phyloP scores from a whole-genome alignment of 2,329 filamentous ascomycete species.

The Colletotrichum sp. region DNA sequence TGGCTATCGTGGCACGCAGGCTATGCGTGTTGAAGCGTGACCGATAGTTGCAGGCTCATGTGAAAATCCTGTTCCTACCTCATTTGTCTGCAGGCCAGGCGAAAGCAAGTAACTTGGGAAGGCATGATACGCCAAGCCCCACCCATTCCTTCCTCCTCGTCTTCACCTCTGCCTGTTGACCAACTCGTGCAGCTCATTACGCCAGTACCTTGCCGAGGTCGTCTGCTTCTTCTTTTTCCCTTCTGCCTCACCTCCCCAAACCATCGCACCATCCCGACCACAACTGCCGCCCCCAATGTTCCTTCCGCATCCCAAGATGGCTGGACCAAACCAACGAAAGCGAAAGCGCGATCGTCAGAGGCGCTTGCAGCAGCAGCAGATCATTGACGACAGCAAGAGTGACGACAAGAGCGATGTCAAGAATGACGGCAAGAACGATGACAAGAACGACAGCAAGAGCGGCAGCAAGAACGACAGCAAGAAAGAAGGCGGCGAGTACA shows the following conservation, averaged over 20 bases:
- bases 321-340: not conserved
- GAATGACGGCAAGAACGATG: too few species aligned
- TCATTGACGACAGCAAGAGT: too few species aligned
- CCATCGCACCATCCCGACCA: not conserved
- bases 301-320: not conserved
- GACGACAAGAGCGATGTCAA: too few species aligned
- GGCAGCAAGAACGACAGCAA: too few species aligned
- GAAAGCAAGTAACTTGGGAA: rapidly evolving
- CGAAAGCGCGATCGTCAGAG: not conserved
- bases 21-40: too few species aligned
- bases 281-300: not conserved
- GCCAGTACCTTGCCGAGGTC: rapidly evolving
- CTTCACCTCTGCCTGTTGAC: not conserved
- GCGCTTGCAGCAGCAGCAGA: not conserved
- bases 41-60: not conserved
- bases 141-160: not conserved
- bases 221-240: not conserved
- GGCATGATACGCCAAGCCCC: rapidly evolving
- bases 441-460: too few species aligned
- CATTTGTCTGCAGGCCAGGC: not conserved
- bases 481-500: not conserved
- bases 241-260: not conserved
- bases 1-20: too few species aligned
- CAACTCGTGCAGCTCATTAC: not conserved
- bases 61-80: not conserved